Conservation (phyloP, 1,284 basidiomycete species). For the Mycosarcoma mackinlayi region DNA sequence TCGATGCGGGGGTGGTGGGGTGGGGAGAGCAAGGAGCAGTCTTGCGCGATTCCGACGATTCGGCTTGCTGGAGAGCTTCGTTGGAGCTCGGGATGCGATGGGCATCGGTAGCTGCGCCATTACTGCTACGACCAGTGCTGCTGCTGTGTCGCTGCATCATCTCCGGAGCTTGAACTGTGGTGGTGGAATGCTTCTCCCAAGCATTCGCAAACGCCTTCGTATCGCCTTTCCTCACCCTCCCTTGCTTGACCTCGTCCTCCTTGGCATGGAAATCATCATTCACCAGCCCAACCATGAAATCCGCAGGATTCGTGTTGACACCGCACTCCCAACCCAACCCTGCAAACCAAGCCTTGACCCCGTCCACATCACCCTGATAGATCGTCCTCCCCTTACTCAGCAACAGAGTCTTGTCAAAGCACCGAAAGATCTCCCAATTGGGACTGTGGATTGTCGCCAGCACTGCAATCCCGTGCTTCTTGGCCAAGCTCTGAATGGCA, state of each 20-base stretch:
- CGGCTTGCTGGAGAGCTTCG: too few species aligned
- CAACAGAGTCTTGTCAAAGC: slow-evolving; percentile 64
- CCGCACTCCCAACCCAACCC: slow-evolving; percentile 47
- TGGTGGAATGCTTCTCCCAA: slow-evolving; percentile 10
- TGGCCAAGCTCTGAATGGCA: slow-evolving; percentile 56
- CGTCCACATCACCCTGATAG: slow-evolving; percentile 47
- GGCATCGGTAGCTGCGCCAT: too few species aligned
- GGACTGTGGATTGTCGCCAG: slow-evolving; percentile 69
- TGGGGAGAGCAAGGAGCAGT: too few species aligned
- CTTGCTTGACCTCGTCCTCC: neutral
- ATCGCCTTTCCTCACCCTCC: slow-evolving; percentile 20
- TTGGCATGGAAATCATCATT: slow-evolving; percentile 65
- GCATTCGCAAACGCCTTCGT: slow-evolving; percentile 20
- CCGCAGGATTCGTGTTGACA: slow-evolving; percentile 63
- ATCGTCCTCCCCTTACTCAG: slow-evolving; percentile 60
- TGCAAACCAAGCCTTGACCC: slow-evolving; percentile 53
- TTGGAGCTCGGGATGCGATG: too few species aligned
- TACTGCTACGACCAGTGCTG: neutral
- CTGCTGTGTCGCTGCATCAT: neutral
- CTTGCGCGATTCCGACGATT: too few species aligned
- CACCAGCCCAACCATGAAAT: slow-evolving; percentile 62
- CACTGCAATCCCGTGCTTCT: slow-evolving; percentile 61
- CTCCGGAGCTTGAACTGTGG: too few species aligned
- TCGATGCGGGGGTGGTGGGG: neutral
- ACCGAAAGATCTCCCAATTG: slow-evolving; percentile 61